Evolutionary conservation across 306 rosid species (phyloP).

Genomic region (Abrus pulchellus): DNA sequence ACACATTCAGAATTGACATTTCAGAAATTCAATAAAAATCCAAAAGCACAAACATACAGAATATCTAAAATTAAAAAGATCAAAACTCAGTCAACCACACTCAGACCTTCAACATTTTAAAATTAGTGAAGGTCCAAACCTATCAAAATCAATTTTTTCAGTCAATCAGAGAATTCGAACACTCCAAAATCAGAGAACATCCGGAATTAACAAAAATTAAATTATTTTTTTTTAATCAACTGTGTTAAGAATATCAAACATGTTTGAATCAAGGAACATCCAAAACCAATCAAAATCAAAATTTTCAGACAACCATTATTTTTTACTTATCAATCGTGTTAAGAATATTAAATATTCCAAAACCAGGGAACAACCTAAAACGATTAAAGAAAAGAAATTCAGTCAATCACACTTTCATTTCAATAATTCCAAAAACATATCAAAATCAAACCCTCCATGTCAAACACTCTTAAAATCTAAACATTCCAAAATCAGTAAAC

Average conservation of each 20-base stretch:
- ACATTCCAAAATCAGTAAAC: too few relatives aligned
- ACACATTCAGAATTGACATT: slow-evolving; percentile 22
- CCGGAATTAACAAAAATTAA: background rate
- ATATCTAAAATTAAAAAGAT: slow-evolving; percentile 4
- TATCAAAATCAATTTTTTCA: background rate
- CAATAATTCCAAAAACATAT: too few relatives aligned
- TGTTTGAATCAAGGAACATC: too few relatives aligned
- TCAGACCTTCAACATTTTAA: background rate
- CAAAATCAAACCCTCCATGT: too few relatives aligned
- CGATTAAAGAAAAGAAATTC: background rate
- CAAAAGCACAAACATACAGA: slow-evolving; percentile 27
- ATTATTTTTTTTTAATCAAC: too few relatives aligned
- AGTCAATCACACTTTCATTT: too few relatives aligned
- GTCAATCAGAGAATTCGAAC: background rate
- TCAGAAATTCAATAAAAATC: background rate
- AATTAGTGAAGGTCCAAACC: background rate
- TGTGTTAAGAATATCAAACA: too few relatives aligned
- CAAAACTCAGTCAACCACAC: background rate
- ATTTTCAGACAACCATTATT: background rate
- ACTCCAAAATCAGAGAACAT: background rate
- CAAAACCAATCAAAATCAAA: background rate
- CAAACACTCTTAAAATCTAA: too few relatives aligned
- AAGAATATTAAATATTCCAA: background rate
- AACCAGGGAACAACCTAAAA: background rate
- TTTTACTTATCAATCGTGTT: too few relatives aligned